Conservation (phyloP, 345 rosid genomes). For the Cardamine resedifolia region DNA sequence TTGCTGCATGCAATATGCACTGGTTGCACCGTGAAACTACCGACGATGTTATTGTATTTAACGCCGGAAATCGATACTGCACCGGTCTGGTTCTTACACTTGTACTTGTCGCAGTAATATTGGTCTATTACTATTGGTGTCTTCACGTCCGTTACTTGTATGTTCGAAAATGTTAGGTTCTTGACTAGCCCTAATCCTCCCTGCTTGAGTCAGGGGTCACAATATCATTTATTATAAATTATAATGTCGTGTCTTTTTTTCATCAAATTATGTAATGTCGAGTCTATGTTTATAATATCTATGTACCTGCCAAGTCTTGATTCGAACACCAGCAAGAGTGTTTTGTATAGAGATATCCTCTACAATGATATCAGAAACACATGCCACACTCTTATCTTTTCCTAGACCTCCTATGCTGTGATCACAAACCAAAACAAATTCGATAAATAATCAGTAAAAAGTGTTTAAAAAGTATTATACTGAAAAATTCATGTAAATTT, state of each 20-base stretch:
- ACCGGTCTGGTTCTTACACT: constrained; percentile 71
- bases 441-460: neutral
- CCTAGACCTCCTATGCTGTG: constrained; percentile 79
- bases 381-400: constrained; percentile 66
- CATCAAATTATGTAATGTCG: too few relatives aligned
- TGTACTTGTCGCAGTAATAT: constrained; percentile 75
- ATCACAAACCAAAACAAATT: neutral
- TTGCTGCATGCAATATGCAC: constrained; percentile 75
- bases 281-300: too few relatives aligned
- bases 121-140: constrained; percentile 82
- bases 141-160: constrained; percentile 66
- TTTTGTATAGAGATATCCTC: constrained; percentile 54
- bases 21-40: constrained; percentile 67
- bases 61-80: constrained; percentile 74
- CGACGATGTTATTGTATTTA: constrained; percentile 57
- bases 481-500: neutral
- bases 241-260: too few relatives aligned
- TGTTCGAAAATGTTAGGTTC: constrained; percentile 71
- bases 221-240: too few relatives aligned
- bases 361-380: constrained; percentile 66
- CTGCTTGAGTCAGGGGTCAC: too few relatives aligned
- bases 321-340: constrained; percentile 73
- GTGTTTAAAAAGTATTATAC: neutral
- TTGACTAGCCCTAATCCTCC: constrained; percentile 78
- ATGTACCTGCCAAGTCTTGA: constrained; percentile 92